Percentiles rank a stretch among this genome's conserved stretches.
These are phyloP conservation scores for Cutaneotrichosporon cutaneum DNA, from an alignment of 1,284 basidiomycete species.

Conservation along the genomic window DNA sequence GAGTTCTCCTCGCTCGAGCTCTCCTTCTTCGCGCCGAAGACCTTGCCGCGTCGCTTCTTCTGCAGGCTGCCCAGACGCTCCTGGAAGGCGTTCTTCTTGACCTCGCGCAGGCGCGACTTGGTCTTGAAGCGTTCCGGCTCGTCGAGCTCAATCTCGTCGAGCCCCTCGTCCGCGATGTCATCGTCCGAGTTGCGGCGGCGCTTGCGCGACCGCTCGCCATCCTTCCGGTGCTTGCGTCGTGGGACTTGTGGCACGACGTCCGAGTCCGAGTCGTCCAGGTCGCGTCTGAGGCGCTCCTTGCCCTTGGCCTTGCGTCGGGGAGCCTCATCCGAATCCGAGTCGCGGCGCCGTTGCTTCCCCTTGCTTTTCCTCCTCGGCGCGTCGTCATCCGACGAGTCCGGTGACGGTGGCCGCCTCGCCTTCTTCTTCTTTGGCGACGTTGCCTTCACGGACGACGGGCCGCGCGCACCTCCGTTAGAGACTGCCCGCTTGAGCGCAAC, in stretches of 20 bases:
- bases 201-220: constrained; percentile 16
- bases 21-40: constrained; percentile 12
- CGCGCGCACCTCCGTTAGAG: background rate
- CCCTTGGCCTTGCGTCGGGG: background rate
- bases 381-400: background rate
- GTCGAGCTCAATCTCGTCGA: constrained; percentile 61
- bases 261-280: background rate
- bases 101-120: constrained; percentile 52
- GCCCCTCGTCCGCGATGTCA: constrained; percentile 56
- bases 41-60: constrained; percentile 24
- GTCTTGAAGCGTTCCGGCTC: constrained; percentile 54
- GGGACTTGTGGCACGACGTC: background rate
- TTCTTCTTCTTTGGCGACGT: background rate
- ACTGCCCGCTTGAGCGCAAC: background rate
- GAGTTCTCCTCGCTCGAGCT: constrained; percentile 39
- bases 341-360: background rate
- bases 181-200: constrained; percentile 13
- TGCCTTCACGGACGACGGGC: background rate
- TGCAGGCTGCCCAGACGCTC: constrained; percentile 40
- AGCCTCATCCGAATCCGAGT: background rate
- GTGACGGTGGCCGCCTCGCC: background rate
- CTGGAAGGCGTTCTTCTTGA: constrained; percentile 33
- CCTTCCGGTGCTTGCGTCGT: constrained; percentile 25
- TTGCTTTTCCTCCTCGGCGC: background rate
- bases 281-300: background rate